Evolutionary conservation across 2,329 filamentous ascomycete species (phyloP), one percentile per base, ranked within the genome.

Genomic region (Nemania sp.): DNA sequence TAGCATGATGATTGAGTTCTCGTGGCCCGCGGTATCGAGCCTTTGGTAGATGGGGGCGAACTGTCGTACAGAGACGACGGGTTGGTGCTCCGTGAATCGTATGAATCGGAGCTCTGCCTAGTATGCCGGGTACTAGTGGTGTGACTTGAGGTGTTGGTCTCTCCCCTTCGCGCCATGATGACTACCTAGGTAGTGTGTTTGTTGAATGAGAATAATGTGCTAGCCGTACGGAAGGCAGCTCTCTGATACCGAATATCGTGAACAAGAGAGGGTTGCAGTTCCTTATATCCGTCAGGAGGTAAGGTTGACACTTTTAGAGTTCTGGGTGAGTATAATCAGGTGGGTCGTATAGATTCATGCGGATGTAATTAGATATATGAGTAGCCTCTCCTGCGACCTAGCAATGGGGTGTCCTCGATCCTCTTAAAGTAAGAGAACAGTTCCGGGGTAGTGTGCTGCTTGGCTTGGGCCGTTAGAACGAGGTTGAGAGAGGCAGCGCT

Each of bases 41-140:
- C 66, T 68, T 79, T 73, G 67, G 76, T 67, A 50, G 78, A 76
- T 59, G 77, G 71, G 60, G 72, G 65, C 1, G 78, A 74, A 62
- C 77, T 80, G 47, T 76, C 75, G 60, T 77, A 75, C 35, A 79
- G 62, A 25, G 81, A 82, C 1, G 79, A 81, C 7, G 78, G 78
- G 12, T 79, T 77, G 25, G 81, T 83, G 66, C 79, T 82, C 53
- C 75, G 73, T 10, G 80, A 81, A 51, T 75, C 74, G 62, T 79
- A 79, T 17, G 79, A 80, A 45, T 80, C 78, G 61, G 77, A 74
- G 68, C 80, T 81, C 61, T 73, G 73, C 53, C 73, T 74, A 13
- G 77, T 80, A 60, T 74, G 74, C 49, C 73, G 73, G 61, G 76
- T 77, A 57, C 74, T 76, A 59, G 76, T 73, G 53, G 73, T 73